Base-by-base conservation (phyloP, 2,329 filamentous ascomycete genomes). In the Aspergillus proliferans region DNA sequence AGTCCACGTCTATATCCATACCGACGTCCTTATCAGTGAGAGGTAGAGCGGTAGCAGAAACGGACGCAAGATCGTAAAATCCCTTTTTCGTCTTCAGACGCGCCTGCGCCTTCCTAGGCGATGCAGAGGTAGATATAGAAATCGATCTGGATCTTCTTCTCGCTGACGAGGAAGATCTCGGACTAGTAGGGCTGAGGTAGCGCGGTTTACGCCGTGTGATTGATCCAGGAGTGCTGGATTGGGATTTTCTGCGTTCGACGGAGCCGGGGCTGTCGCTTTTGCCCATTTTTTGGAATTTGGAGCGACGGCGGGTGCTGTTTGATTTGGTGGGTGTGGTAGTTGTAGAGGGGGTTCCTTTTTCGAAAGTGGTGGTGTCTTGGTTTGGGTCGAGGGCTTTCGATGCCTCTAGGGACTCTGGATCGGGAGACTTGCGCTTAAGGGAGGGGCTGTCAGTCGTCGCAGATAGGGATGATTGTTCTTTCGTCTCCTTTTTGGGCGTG, bases 371-470 rank as follows among this genome's bases (percentile, higher is more conserved):
- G 19, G 12, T 15, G n/a, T 14, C 38, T 19, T 28, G 24, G 34
- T 26, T 48, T 40, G 21, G 22, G 43, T 43, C 22, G n/a, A 19
- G n/a, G 2, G 19, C 9, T 19, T 40, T 21, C 18, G 38, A 33
- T 47, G 44, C 21, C 12, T 40, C 43, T 8, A 58, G 15, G 15
- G 57, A 51, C 57, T 65, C 60, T 53, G 63, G 63, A 52, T 61
- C 57, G 18, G 62, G 59, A 19, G 66, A 62, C 52, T 67, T 70
- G 49, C 67, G 59, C 54, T 69, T 69, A 28, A 58, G 66, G 39
- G 63, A 67, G 15, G 60, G 54, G 51, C 60, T 66, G 52, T 67
- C 61, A 47, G 60, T 58, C 48, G 58, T 49, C 49, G 47, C 46
- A 51, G 51, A 21, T 19, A 40, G 18, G 46, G 33, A 48, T 55